Percentiles rank a stretch among this genome's conserved stretches.
Conservation (phyloP, 1,139 yeast genomes). For the Yamadazyma oceani region DNA sequence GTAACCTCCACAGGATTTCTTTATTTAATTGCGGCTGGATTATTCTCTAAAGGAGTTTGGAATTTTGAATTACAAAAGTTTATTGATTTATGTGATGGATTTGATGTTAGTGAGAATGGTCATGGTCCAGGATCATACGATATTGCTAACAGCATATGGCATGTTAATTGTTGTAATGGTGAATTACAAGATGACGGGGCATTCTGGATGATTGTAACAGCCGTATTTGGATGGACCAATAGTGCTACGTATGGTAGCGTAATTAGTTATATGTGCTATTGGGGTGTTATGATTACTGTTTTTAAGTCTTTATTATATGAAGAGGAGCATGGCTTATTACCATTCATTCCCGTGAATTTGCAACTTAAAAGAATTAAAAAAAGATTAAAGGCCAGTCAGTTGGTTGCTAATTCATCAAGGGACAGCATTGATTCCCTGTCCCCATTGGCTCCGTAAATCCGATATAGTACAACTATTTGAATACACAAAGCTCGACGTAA, state of each 20-base stretch:
- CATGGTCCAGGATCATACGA: slow-evolving; percentile 51
- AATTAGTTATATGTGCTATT: slow-evolving; percentile 35
- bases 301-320: slow-evolving; percentile 44
- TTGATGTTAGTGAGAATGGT: slow-evolving; percentile 49
- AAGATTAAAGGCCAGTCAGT: slow-evolving; percentile 19
- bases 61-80: slow-evolving; percentile 44
- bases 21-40: slow-evolving; percentile 46
- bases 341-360: slow-evolving; percentile 58
- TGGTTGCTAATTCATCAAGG: slow-evolving; percentile 11
- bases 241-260: slow-evolving; percentile 51
- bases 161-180: slow-evolving; percentile 49
- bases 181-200: slow-evolving; percentile 45
- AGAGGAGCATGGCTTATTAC: slow-evolving; percentile 64
- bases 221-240: slow-evolving; percentile 50
- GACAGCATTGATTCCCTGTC: slow-evolving; percentile 31
- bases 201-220: slow-evolving; percentile 47
- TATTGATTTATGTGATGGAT: slow-evolving; percentile 41
- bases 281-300: slow-evolving; percentile 30
- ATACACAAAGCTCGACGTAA: background rate
- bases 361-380: slow-evolving; percentile 59
- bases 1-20: slow-evolving; percentile 41
- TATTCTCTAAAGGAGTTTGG: slow-evolving; percentile 49
- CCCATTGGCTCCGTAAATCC: slow-evolving; percentile 17
- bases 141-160: slow-evolving; percentile 43
- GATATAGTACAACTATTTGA: background rate